Base-by-base conservation (phyloP, 768 basidiomycete species). In the Collybiopsis luxurians region DNA sequence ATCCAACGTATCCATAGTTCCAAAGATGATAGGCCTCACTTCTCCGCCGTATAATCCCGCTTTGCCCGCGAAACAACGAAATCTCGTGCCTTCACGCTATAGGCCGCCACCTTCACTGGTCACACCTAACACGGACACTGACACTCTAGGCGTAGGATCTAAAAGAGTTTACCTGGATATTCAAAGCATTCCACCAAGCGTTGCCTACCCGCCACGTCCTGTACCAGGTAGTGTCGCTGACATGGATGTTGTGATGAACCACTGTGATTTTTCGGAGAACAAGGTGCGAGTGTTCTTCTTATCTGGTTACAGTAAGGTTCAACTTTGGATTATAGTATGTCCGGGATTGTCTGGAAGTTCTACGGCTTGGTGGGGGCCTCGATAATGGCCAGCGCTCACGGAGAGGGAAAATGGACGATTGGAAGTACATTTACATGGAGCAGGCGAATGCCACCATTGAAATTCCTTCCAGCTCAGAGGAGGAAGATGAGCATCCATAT, bases 291-390 rank as follows among this genome's bases (percentile, higher is more conserved):
- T 40, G 70, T 60, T 38, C 50, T 17, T 26, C 11, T 2, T 17
- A 23, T 19, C 13, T 50, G 40, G 46, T 24, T 45, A 24, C 34
- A 31, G 39, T 39, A 50, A 36, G 15, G 17, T 27, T 53, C 19
- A 27, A 31, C 7, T 21, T 36, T 48, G 27, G 23, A 45, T 44
- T 40, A 43, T 61, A 95, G 89, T 94, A 92, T 69, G 95, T 97
- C n/a, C 88, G 95, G 10, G 95, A 97, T 66, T 98, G 95, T 64
- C 73, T 97, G 34, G 94, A 97, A 67, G 87, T 94, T 60, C 79
- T 98, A 12, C 85, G 94, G 4, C 73, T 92, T 31, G 94, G 93
- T 17, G 92, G 84, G 6, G 88, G 90, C 1, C 78, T 96, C 47
- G 93, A 98, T 69, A 86, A 88, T 59, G 86, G 84, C 40, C 79